Conservation (phyloP, 2,329 filamentous ascomycete species). For the Sordariomycetes sp. region DNA sequence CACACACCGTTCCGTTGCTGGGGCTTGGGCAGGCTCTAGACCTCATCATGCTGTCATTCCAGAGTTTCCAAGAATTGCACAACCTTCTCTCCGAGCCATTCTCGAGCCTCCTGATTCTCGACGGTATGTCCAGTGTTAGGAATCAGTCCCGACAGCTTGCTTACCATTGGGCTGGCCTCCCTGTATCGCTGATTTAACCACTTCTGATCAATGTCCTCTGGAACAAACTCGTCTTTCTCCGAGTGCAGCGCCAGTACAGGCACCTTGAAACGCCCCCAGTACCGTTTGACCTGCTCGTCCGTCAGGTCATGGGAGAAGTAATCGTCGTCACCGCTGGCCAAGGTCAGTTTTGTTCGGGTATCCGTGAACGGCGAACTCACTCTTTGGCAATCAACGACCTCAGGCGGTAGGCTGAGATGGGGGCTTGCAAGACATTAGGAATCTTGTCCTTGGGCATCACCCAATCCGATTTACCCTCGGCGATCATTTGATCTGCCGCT, state of each 20-base stretch:
- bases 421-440: slow-evolving; percentile 28
- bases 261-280: slow-evolving; percentile 57
- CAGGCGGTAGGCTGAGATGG: slow-evolving; percentile 44
- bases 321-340: slow-evolving; percentile 63
- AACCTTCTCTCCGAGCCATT: slow-evolving; percentile 40
- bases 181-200: slow-evolving; percentile 50
- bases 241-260: slow-evolving; percentile 58
- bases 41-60: background rate
- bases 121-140: slow-evolving; percentile 44
- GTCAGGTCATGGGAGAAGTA: slow-evolving; percentile 77
- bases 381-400: slow-evolving; percentile 38
- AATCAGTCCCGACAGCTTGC: slow-evolving; percentile 41
- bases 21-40: too few species aligned
- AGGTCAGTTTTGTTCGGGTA: background rate
- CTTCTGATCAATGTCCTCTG: slow-evolving; percentile 45
- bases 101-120: slow-evolving; percentile 30
- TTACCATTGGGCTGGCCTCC: slow-evolving; percentile 32
- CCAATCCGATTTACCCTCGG: slow-evolving; percentile 42
- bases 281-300: slow-evolving; percentile 41
- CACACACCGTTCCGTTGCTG: too few species aligned
- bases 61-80: slow-evolving; percentile 30
- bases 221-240: slow-evolving; percentile 57
- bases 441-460: slow-evolving; percentile 41
- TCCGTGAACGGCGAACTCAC: slow-evolving; percentile 28
- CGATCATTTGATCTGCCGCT: slow-evolving; percentile 44